Evolutionary conservation across 2,329 filamentous ascomycete species (phyloP).

Genomic region (Beauveria asiatica): DNA sequence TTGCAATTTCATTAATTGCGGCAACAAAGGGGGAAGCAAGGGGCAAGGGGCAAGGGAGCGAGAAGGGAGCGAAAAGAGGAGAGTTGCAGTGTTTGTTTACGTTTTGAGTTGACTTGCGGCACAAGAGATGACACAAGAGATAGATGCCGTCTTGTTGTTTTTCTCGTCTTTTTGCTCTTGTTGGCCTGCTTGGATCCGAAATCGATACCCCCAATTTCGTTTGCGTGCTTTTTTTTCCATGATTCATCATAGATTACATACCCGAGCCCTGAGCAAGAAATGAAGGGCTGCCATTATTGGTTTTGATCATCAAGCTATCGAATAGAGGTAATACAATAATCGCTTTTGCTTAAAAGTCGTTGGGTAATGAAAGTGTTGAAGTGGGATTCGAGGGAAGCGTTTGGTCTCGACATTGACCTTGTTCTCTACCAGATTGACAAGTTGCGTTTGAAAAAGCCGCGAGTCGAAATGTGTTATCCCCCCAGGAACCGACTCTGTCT

Average conservation of each 20-base stretch:
- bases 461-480: no score
- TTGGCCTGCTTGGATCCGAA: background rate
- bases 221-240: background rate
- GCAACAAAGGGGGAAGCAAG: background rate
- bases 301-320: background rate
- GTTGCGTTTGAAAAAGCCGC: no score
- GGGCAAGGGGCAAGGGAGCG: background rate
- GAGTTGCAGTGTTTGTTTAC: background rate
- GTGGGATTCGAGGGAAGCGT: no score
- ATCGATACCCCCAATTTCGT: background rate
- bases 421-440: no score
- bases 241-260: background rate
- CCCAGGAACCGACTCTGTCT: no score
- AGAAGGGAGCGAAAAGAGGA: background rate
- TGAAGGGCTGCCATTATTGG: background rate
- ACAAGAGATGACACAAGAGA: background rate
- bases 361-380: no score
- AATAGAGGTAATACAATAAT: conserved; percentile 1
- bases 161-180: background rate
- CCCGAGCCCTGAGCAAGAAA: background rate
- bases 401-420: no score
- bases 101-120: background rate
- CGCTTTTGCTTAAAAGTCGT: background rate
- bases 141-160: background rate
- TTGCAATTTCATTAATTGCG: conserved; percentile 42